A percentile compares a stretch with the other conserved stretches of the same genome.
Evolutionary conservation across 2,329 filamentous ascomycete genomes (phyloP).

Genomic region (Curvularia eragrostidis): DNA sequence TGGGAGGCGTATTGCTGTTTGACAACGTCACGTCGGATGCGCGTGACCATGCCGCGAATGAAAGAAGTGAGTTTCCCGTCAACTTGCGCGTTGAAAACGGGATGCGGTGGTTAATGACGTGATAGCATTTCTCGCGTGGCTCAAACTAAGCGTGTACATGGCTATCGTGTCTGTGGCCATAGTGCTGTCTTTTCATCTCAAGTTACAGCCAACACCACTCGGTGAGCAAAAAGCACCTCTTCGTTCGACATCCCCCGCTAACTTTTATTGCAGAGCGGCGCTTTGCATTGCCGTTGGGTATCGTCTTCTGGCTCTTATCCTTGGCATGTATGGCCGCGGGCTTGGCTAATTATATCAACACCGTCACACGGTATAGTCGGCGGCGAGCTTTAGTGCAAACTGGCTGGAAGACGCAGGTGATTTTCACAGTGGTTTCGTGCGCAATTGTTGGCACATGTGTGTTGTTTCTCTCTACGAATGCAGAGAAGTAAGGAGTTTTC

Average conservation of each 20-base stretch:
- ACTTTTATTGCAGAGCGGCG: conserved; percentile 65
- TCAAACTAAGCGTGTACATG: conserved; percentile 89
- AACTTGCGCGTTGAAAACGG: neutral
- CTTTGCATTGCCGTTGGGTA: conserved; percentile 82
- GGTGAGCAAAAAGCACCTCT: conserved; percentile 18
- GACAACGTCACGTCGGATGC: conserved; percentile 77
- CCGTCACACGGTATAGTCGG: conserved; percentile 79
- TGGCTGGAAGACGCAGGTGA: conserved; percentile 89
- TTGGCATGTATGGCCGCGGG: conserved; percentile 79
- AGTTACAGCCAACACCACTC: conserved; percentile 63
- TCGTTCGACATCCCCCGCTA: conserved; percentile 1
- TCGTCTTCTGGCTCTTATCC: conserved; percentile 85
- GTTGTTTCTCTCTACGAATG: conserved; percentile 51
- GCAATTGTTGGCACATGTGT: conserved; percentile 52
- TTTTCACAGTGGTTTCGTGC: conserved; percentile 57
- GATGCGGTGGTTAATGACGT: conserved; percentile 9
- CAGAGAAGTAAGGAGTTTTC: conserved; percentile 27
- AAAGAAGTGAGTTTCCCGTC: conserved; percentile 61
- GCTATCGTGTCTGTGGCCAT: conserved; percentile 89
- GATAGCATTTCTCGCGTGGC: conserved; percentile 81
- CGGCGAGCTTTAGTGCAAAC: conserved; percentile 86
- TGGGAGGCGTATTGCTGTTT: conserved; percentile 73
- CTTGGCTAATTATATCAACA: conserved; percentile 84
- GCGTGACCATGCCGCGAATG: conserved; percentile 79
- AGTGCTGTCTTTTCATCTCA: conserved; percentile 90